A percentile compares a stretch with the other conserved stretches of the same genome.
These are phyloP conservation scores for Nemania bipapillata DNA, from an alignment of 2,329 filamentous ascomycete genomes.

Conservation along the genomic window DNA sequence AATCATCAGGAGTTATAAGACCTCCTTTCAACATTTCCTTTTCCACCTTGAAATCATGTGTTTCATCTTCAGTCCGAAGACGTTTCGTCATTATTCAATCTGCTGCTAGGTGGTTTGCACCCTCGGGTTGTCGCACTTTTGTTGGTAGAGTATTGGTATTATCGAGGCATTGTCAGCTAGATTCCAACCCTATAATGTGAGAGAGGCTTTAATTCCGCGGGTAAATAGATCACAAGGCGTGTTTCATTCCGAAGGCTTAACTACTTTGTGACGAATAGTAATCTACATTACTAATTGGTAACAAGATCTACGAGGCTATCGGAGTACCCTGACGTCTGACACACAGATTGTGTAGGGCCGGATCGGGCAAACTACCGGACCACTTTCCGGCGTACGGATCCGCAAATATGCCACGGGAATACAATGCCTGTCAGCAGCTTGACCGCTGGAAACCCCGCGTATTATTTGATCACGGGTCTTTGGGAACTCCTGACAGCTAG, in stretches of 20 bases:
- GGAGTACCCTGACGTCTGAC: not conserved
- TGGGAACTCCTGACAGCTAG: not conserved
- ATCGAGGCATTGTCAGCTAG: not conserved
- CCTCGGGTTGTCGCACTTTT: not conserved
- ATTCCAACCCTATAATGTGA: not conserved
- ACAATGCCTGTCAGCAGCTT: not conserved
- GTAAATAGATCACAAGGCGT: not conserved
- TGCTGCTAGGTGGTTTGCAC: not conserved
- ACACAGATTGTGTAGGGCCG: not conserved
- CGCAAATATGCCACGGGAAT: not conserved
- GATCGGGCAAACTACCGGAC: not conserved
- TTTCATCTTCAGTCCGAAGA: not conserved
- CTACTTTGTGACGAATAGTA: not conserved
- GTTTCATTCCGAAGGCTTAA: not conserved
- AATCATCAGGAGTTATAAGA: not conserved
- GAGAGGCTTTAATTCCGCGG: not conserved
- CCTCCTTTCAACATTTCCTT: not conserved
- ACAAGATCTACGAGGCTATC: not conserved
- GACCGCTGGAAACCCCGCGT: not conserved
- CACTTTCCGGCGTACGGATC: not conserved
- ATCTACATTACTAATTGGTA: not conserved
- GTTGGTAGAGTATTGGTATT: not conserved
- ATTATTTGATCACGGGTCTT: not conserved
- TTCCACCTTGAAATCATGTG: not conserved
- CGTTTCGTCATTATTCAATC: not conserved